phyloP scores from a whole-genome alignment of 2,329 filamentous ascomycete genomes.

The Lojkania enalia region DNA sequence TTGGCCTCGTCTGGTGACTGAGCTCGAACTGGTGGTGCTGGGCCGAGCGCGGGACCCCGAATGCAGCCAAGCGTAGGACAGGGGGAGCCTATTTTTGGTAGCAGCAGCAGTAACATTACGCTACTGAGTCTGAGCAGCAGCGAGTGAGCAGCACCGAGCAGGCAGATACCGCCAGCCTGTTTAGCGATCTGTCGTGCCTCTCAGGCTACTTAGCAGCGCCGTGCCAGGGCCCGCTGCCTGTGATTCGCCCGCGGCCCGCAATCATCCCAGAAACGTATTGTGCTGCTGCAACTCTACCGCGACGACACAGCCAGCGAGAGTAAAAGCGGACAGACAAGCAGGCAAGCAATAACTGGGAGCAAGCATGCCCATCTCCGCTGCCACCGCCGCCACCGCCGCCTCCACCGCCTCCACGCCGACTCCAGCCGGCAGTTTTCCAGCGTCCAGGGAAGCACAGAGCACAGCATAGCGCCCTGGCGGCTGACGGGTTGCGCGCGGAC shows the following conservation, averaged over 20 bases:
- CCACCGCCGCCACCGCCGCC: too few species aligned
- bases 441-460: too few species aligned
- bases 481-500: too few species aligned
- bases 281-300: neutral
- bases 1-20: constrained; percentile 15
- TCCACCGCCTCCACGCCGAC: too few species aligned
- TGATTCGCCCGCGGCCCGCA: neutral
- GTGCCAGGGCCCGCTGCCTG: neutral
- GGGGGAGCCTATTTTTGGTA: constrained; percentile 30
- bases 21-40: neutral
- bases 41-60: constrained; percentile 2
- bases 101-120: too few species aligned
- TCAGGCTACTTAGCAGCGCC: constrained; percentile 5
- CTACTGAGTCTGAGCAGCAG: constrained; percentile 19
- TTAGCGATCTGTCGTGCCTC: constrained; percentile 27
- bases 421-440: too few species aligned
- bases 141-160: neutral
- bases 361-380: too few species aligned
- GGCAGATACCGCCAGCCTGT: constrained; percentile 19
- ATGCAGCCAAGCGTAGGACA: constrained; percentile 14
- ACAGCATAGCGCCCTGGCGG: too few species aligned
- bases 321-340: too few species aligned
- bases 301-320: neutral
- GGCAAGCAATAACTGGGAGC: too few species aligned
- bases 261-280: too few species aligned